Percentiles rank a stretch among this genome's conserved stretches.
phyloP scores from a whole-genome alignment of 2,329 filamentous ascomycete genomes.

The Berkeleyomyces rouxiae region DNA sequence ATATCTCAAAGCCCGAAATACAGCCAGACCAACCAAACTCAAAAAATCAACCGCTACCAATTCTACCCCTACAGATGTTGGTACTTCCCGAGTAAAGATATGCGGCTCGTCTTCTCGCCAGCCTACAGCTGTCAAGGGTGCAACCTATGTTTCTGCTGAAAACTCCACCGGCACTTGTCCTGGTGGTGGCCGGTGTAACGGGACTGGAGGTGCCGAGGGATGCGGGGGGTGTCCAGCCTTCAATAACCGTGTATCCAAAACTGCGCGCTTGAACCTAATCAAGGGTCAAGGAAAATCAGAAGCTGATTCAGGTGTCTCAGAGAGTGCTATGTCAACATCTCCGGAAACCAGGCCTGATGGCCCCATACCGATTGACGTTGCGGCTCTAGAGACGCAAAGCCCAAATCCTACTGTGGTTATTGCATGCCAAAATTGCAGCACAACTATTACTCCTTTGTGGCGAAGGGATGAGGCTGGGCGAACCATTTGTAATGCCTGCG shows the following conservation, averaged over 20 bases:
- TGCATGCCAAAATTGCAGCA: slow-evolving; percentile 92
- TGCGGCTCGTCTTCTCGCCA: slow-evolving; percentile 24
- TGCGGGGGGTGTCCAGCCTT: slow-evolving; percentile 93
- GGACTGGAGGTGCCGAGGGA: slow-evolving; percentile 84
- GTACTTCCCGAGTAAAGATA: slow-evolving; percentile 22
- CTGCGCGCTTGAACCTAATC: slow-evolving; percentile 49
- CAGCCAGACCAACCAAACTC: slow-evolving; percentile 73
- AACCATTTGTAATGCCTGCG: slow-evolving; percentile 97
- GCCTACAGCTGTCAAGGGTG: slow-evolving; percentile 28
- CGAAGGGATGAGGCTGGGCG: slow-evolving; percentile 84
- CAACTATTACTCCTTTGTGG: slow-evolving; percentile 93
- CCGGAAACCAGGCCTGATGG: slow-evolving; percentile 9
- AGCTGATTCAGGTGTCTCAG: slow-evolving; percentile 19
- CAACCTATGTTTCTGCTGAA: slow-evolving; percentile 64
- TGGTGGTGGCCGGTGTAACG: slow-evolving; percentile 87
- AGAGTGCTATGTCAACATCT: slow-evolving; percentile 7
- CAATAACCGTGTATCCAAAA: slow-evolving; percentile 91
- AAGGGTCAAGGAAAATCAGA: slow-evolving; percentile 23
- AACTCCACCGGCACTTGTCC: slow-evolving; percentile 76
- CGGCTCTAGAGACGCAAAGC: slow-evolving; percentile 27
- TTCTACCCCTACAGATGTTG: slow-evolving; percentile 27
- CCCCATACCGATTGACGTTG: slow-evolving; percentile 20
- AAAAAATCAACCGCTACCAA: slow-evolving; percentile 53
- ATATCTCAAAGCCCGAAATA: slow-evolving; percentile 85
- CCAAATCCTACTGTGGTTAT: slow-evolving; percentile 50